Evolutionary conservation across 2,329 filamentous ascomycete genomes (phyloP), one percentile per base, ranked within the genome.

Genomic region (Delphinella strobiligena): DNA sequence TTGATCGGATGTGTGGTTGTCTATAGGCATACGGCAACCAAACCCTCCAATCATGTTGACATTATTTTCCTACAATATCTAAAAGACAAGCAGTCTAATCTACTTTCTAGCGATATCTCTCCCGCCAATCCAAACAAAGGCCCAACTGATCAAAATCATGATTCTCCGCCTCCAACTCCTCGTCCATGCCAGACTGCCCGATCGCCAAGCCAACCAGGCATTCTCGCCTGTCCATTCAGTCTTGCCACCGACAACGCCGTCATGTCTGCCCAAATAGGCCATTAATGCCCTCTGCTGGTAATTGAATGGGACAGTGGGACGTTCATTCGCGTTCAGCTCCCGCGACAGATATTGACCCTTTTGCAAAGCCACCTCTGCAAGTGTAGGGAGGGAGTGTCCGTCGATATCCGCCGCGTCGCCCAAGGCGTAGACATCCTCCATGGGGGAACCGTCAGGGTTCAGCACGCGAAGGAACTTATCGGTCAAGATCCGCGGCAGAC

Each of bases 171-270:
- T 45, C 53, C 53, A 56, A 22, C 48, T 53, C 27, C 52, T 39
- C 5, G 52, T 50, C 54, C 54, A 57, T 11, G 46, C 43, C 32
- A 53, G 45, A 37, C 47, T 58, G 0, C 60, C 60, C 34, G 54
- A 57, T 35, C 62, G 51, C 64, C 63, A 67, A 0, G 62, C 62
- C 29, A 66, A 27, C 64, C 63, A 67, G 3, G 64, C 64, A 16
- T 51, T 49, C 7, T 54, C 44, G 0, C 63, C 63, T 5, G 61
- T 66, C 59, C 60, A 66, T 14, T 61, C 54, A 4, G 55, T 46
- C 17, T 53, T 51, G 3, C 62, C 62, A 2, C 53, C 58, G 4
- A 64, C 56, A 31, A 67, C 54, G 0, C 63, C 63, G 42, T 67
- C 63, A 11, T 54, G 53, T n/a, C 51, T 45, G 2, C 64, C 64